Conservation (phyloP, 164 flowering plant species). For the Magnolia kwangsiensis region DNA sequence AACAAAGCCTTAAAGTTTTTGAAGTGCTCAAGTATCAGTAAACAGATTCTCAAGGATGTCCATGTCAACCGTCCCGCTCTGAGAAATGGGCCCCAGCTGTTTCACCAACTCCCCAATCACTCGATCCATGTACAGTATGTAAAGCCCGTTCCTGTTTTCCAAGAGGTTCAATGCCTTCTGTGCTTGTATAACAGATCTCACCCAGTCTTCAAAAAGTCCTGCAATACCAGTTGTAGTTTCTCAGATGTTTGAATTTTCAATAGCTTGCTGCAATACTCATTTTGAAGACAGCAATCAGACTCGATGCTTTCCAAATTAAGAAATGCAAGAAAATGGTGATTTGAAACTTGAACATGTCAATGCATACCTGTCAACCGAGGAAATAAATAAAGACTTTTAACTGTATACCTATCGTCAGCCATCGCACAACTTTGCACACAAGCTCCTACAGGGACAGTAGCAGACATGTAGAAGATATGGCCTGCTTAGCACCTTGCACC, state of each 20-base stretch:
- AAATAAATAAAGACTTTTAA: too few relatives aligned
- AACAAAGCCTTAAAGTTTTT: too few relatives aligned
- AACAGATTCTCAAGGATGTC: conserved; percentile 43
- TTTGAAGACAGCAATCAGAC: background rate
- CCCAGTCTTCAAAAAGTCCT: conserved; percentile 80
- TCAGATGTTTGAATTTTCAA: background rate
- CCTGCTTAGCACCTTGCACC: too few relatives aligned
- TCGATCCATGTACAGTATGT: conserved; percentile 77
- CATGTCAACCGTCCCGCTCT: conserved; percentile 35
- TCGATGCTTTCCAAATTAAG: background rate
- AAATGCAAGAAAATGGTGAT: background rate
- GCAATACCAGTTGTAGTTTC: conserved; percentile 12
- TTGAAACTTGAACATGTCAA: background rate
- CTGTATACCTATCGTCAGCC: too few relatives aligned
- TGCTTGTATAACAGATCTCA: conserved; percentile 56
- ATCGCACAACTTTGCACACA: too few relatives aligned
- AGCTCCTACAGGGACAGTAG: too few relatives aligned
- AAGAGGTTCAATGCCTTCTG: conserved; percentile 51
- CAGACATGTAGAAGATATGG: too few relatives aligned
- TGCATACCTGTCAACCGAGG: background rate
- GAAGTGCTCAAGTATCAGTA: conserved; percentile 4
- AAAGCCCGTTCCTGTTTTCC: conserved; percentile 82
- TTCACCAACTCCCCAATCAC: conserved; percentile 64
- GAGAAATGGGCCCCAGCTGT: conserved; percentile 42
- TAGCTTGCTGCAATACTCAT: background rate